These are phyloP conservation scores for Eutrema yunnanense DNA, from an alignment of 345 rosid species.

Conservation along the genomic window DNA sequence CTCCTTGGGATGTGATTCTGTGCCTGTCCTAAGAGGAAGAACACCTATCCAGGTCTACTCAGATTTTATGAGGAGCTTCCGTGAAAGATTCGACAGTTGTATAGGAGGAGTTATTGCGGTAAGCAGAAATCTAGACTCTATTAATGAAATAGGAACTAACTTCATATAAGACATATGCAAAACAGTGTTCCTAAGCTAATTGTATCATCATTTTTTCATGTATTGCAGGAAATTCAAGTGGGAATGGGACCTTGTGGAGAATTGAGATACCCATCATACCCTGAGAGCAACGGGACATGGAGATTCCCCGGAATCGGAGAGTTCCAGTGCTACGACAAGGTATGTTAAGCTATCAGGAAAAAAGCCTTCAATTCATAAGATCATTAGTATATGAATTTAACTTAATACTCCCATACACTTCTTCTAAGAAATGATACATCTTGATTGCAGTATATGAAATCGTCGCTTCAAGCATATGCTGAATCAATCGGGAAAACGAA, in stretches of 20 bases:
- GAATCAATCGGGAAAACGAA: slow-evolving; percentile 53
- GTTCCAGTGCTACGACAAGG: slow-evolving; percentile 98
- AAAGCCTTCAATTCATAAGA: background rate
- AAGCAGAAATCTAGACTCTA: slow-evolving; percentile 26
- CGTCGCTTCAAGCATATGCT: slow-evolving; percentile 81
- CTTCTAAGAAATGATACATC: slow-evolving; percentile 10
- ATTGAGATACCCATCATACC: slow-evolving; percentile 87
- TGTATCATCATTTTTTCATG: background rate
- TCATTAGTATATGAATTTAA: background rate
- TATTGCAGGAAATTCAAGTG: slow-evolving; percentile 87
- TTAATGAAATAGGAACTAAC: background rate
- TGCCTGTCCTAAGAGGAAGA: slow-evolving; percentile 80
- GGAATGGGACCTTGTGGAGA: slow-evolving; percentile 99
- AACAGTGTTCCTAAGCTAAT: background rate
- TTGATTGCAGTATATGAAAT: slow-evolving; percentile 73
- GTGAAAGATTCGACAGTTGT: slow-evolving; percentile 57
- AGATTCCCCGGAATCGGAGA: slow-evolving; percentile 94
- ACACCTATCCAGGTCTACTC: slow-evolving; percentile 89
- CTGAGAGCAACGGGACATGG: slow-evolving; percentile 95
- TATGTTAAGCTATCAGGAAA: slow-evolving; percentile 4
- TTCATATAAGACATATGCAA: background rate
- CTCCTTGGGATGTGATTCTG: slow-evolving; percentile 80
- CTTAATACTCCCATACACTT: background rate
- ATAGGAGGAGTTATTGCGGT: slow-evolving; percentile 76
- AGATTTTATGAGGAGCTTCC: slow-evolving; percentile 95